Evolutionary conservation across 73 alveolate species (phyloP), one percentile per base, ranked within the genome.

Genomic region (Paramecium tetraurelia): DNA sequence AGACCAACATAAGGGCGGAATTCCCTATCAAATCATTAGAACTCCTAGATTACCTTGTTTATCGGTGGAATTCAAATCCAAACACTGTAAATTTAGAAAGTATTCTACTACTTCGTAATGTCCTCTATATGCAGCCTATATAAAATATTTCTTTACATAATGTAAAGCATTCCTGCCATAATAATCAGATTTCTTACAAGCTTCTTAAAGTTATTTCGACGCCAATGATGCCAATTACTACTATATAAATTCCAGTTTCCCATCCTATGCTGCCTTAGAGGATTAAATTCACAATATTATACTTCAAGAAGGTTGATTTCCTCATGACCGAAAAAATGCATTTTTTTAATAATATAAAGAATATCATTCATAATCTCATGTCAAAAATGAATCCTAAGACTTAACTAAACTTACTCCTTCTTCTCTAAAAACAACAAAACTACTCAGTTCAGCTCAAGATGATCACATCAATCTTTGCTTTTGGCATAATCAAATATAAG

Each of bases 101-200:
- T 63, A 63, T 33, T 63, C 84, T 63, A 63, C 84, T 27, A 63
- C 84, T 63, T 63, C 84, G 7, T 63, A 63, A 63, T 63, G 84
- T 27, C 84, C 84, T 63, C 84, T 63, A 33, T 63, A 63, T 11
- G 84, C 84, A 63, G 84, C 84, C 84, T 63, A 14, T 31, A 63
- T 63, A 63, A 63, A 63, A 18, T 22, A 63, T 31, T 63, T 27
- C 20, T 11, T 63, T 63, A 63, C 84, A 63, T 63, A 63, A 33
- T 63, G 84, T 63, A 63, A 63, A 4, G 84, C 84, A 63, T 63
- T 63, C 12, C 84, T 63, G 20, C 84, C 84, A 63, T 63, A 63
- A 63, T 63, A 63, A 27, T 63, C 84, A 3, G 18, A 63, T 33
- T 63, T 63, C 46, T 63, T 31, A 20, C 84, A 63, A 31, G 84